These are phyloP conservation scores for Micractinium sp. DNA, from an alignment of 139 green algal genomes.

Conservation along the genomic window DNA sequence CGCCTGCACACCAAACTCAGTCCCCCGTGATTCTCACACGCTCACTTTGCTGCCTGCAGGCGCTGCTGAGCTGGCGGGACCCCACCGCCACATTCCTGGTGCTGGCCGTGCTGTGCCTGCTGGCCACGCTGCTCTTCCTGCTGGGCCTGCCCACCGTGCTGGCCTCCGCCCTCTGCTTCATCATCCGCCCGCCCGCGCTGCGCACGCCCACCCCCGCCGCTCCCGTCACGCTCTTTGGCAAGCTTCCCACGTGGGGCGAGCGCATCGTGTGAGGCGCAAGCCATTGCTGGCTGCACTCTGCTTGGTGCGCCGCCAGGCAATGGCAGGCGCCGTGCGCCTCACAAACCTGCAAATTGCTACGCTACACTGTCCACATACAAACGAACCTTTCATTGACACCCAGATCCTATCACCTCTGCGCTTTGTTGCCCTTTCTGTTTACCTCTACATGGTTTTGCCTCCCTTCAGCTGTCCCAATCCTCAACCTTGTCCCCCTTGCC, in stretches of 20 bases:
- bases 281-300: neutral
- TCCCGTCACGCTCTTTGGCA: conserved; percentile 30
- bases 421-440: neutral
- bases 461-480: too few relatives aligned
- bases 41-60: neutral
- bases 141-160: conserved; percentile 21
- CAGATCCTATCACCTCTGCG: too few relatives aligned
- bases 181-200: conserved; percentile 47
- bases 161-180: conserved; percentile 32
- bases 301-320: neutral
- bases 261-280: conserved; percentile 33
- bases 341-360: too few relatives aligned
- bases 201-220: conserved; percentile 39
- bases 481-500: too few relatives aligned
- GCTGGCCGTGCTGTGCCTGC: neutral
- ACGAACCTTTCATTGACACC: neutral
- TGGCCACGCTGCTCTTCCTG: conserved; percentile 23
- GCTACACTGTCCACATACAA: too few relatives aligned
- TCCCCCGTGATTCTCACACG: too few relatives aligned
- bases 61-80: conserved; percentile 39
- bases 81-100: conserved; percentile 21
- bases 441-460: too few relatives aligned
- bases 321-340: too few relatives aligned
- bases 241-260: conserved; percentile 34
- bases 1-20: too few relatives aligned